Conservation (phyloP, 139 green algal species). For the Zygnema cylindricum region DNA sequence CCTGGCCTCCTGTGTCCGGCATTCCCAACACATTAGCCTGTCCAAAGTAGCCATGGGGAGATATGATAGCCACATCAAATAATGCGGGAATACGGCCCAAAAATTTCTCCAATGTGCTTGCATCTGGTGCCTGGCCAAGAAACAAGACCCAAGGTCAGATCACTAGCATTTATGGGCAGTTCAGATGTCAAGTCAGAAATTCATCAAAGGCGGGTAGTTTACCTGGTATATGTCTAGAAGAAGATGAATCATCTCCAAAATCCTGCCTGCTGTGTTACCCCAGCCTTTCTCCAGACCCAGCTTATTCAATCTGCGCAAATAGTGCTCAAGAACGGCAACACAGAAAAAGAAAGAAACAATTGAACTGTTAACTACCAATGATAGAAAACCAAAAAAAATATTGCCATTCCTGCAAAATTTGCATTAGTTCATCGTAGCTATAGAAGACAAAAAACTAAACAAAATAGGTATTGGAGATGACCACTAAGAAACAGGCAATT, state of each 20-base stretch:
- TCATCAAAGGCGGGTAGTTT: neutral
- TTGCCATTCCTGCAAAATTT: too few species aligned
- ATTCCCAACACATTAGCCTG: constrained; percentile 78
- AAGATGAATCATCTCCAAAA: constrained; percentile 71
- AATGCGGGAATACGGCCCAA: constrained; percentile 76
- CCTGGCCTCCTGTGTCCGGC: constrained; percentile 76
- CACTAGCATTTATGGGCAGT: neutral
- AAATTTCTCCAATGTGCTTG: constrained; percentile 74
- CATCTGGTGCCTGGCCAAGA: constrained; percentile 71
- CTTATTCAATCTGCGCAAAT: constrained; percentile 37
- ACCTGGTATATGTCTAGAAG: constrained; percentile 79
- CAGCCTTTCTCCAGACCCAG: constrained; percentile 79
- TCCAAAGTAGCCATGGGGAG: constrained; percentile 84
- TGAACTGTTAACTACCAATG: too few species aligned
- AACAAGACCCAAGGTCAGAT: neutral
- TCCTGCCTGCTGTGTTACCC: constrained; percentile 70
- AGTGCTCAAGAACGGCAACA: too few species aligned
- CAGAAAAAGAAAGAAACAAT: too few species aligned
- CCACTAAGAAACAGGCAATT: too few species aligned
- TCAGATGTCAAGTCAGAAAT: neutral
- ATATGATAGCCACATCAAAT: constrained; percentile 79
- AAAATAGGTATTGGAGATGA: too few species aligned
- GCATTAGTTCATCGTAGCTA: too few species aligned
- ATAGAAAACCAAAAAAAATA: too few species aligned
- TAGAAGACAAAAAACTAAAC: neutral